These are phyloP conservation scores for Fusarium euwallaceae DNA, from an alignment of 2,329 filamentous ascomycete genomes.

Conservation along the genomic window DNA sequence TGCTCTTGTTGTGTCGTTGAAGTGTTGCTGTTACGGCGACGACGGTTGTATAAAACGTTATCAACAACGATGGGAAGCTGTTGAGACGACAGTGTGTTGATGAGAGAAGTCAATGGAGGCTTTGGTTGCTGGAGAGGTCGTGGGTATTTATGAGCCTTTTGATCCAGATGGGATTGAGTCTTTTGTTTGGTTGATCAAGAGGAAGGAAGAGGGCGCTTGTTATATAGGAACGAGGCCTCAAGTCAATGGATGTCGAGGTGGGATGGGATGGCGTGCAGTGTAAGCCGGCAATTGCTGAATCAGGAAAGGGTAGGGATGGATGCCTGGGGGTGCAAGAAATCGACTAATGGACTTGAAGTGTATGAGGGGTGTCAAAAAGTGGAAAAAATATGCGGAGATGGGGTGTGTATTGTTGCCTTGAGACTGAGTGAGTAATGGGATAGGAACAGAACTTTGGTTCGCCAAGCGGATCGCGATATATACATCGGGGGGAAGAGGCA, in stretches of 20 bases:
- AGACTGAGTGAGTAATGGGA: conserved; percentile 11
- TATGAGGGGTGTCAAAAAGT: conserved; percentile 20
- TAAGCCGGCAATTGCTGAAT: conserved; percentile 27
- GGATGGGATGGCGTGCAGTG: conserved; percentile 30
- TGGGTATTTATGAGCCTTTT: conserved; percentile 7
- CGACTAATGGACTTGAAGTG: neutral
- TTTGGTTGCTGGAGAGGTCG: conserved; percentile 13
- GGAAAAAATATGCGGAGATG: conserved; percentile 32
- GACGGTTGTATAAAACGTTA: conserved; percentile 39
- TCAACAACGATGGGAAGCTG: conserved; percentile 34
- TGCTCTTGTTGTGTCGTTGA: conserved; percentile 26
- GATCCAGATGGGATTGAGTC: conserved; percentile 32
- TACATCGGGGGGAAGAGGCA: conserved; percentile 16
- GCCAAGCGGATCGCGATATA: conserved; percentile 41
- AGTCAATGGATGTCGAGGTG: conserved; percentile 13
- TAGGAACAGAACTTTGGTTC: conserved; percentile 19
- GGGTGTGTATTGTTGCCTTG: conserved; percentile 38
- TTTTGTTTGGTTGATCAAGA: conserved; percentile 27
- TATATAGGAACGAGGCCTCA: conserved; percentile 38
- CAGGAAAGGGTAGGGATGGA: conserved; percentile 24
- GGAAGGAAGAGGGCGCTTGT: conserved; percentile 35
- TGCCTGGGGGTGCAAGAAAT: conserved; percentile 37
- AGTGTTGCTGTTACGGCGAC: conserved; percentile 24
- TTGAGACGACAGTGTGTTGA: conserved; percentile 39
- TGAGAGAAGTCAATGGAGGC: conserved; percentile 18